Evolutionary conservation across 2,329 filamentous ascomycete species (phyloP), one percentile per base, ranked within the genome.

Genomic region (Alternaria hordeiaustralica): DNA sequence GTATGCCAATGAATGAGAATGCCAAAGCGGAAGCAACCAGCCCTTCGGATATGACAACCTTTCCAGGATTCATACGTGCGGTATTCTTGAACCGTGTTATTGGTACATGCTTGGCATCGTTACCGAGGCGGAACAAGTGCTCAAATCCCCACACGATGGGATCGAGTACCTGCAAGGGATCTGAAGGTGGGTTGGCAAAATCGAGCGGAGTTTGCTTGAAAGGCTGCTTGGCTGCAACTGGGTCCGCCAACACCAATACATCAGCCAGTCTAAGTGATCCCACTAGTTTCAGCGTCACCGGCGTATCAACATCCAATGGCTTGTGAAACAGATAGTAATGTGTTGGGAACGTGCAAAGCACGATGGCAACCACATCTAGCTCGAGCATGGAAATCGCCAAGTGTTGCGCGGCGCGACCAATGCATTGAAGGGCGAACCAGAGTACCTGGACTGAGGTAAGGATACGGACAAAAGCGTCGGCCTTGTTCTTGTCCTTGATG

Each of bases 321-420:
- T 51, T 51, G 15, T 49, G 25, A 11, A 28, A 26, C 23, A 25
- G 6, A 25, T 25, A 25, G 23, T 25, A 25, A 25, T 25, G 23
- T 5, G 23, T 25, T 25, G 23, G 23, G 21, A 21, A 21, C 21
- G 21, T 53, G 6, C 49, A 41, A 0, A 41, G 20, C 20, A 41
- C 49, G 20, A 53, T 53, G 2, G 30, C 49, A 9, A 53, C 13
- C 0, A 53, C 49, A 2, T 41, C 49, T 1, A 53, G 28, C 49
- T 53, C 20, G 49, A 53, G 49, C 49, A 51, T 53, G 3, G 28
- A 23, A 5, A n/a, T n/a, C n/a, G n/a, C n/a, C n/a, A n/a, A n/a
- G n/a, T n/a, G n/a, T n/a, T n/a, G n/a, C n/a, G n/a, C n/a, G 2
- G 49, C 28, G 4, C 49, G 49, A 1, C 49, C 49, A 9, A 51